Percentiles rank a stretch among this genome's conserved stretches.
phyloP scores from a whole-genome alignment of 345 rosid species.

The Eucalyptus pauciflora region DNA sequence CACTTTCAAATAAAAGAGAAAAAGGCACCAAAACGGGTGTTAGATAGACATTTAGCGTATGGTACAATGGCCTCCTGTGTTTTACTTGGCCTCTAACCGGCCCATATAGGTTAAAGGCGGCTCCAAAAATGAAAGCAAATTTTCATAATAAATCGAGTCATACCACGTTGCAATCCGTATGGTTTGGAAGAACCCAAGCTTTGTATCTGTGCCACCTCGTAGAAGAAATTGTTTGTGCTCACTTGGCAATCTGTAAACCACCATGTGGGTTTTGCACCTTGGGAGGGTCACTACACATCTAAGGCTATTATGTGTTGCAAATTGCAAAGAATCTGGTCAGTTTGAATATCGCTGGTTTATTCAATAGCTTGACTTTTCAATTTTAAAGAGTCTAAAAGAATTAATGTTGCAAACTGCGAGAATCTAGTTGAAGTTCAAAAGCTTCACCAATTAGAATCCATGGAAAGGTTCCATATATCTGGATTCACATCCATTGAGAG shows the following conservation, averaged over 20 bases:
- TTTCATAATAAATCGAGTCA: not conserved
- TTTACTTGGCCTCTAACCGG: not conserved
- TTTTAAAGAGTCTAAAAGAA: not conserved
- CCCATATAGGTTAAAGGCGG: not conserved
- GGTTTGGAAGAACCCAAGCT: not conserved
- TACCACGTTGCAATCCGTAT: accelerated
- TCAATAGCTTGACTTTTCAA: not conserved
- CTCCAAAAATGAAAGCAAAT: not conserved
- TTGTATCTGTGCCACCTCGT: accelerated
- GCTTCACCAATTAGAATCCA: not conserved
- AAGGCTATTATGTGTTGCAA: not conserved
- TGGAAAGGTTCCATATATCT: not conserved
- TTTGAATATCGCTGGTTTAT: not conserved
- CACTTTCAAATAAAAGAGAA: not conserved
- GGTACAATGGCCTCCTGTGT: not conserved
- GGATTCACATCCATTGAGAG: not conserved
- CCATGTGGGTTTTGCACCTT: not conserved
- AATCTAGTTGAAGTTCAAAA: not conserved
- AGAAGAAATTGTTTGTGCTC: not conserved
- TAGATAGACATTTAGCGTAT: not conserved
- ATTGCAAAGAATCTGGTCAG: not conserved
- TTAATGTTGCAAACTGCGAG: not conserved
- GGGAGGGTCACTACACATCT: not conserved
- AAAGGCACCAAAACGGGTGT: not conserved
- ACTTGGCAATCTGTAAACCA: not conserved